Evolutionary conservation across 345 rosid species (phyloP).

Genomic region (Sapria himalayana): DNA sequence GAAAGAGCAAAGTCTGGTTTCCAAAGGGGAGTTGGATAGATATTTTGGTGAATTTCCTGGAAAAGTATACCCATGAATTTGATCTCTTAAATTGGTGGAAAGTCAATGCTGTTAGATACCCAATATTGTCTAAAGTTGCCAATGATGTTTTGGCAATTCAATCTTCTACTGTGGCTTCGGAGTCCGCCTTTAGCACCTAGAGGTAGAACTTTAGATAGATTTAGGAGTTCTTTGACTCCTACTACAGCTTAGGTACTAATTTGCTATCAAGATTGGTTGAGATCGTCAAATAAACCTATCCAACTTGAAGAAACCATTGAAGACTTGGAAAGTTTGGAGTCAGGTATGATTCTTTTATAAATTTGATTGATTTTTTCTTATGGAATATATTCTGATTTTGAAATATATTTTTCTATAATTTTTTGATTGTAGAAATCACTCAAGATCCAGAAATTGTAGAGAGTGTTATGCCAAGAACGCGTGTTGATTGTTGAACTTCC

Average conservation of each 20-base stretch:
- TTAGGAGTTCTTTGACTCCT: slow-evolving; percentile 35
- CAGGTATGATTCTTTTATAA: too few relatives aligned
- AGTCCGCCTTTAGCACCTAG: slow-evolving; percentile 29
- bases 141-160: slow-evolving; percentile 81
- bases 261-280: slow-evolving; percentile 71
- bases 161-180: slow-evolving; percentile 41
- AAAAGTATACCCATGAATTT: slow-evolving; percentile 70
- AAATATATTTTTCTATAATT: too few relatives aligned
- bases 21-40: slow-evolving; percentile 56
- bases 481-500: too few relatives aligned
- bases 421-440: too few relatives aligned
- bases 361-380: too few relatives aligned
- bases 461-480: too few relatives aligned
- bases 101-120: slow-evolving; percentile 91
- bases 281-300: too few relatives aligned
- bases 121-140: slow-evolving; percentile 83
- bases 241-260: slow-evolving; percentile 64
- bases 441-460: too few relatives aligned
- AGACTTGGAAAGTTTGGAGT: too few relatives aligned
- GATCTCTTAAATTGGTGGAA: slow-evolving; percentile 87
- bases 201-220: slow-evolving; percentile 37
- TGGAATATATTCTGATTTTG: too few relatives aligned
- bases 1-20: slow-evolving; percentile 51
- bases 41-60: slow-evolving; percentile 75
- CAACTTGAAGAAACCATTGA: too few relatives aligned